Conservation (phyloP, 1,139 yeast genomes). For the Pichia sp. region DNA sequence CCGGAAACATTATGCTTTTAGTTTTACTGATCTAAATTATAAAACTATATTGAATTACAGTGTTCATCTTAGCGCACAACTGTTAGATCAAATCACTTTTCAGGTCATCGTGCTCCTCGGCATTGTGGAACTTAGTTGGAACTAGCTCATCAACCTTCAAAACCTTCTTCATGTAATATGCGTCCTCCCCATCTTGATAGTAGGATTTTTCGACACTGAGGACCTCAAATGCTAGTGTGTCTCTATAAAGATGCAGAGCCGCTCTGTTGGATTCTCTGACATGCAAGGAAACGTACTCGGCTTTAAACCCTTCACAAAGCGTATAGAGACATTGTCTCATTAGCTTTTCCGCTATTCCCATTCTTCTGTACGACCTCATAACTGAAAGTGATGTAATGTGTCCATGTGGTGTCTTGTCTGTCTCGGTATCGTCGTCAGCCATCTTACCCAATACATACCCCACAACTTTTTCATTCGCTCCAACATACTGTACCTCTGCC, state of each 20-base stretch:
- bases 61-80: neutral
- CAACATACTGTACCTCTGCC: constrained; percentile 52
- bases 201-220: constrained; percentile 78
- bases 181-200: constrained; percentile 97
- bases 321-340: constrained; percentile 84
- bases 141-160: constrained; percentile 55
- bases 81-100: constrained; percentile 4
- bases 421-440: constrained; percentile 76
- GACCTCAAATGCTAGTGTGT: constrained; percentile 78
- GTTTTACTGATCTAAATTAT: neutral
- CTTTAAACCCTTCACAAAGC: constrained; percentile 76
- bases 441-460: constrained; percentile 94
- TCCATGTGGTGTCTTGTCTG: constrained; percentile 75
- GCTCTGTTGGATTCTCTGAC: constrained; percentile 94
- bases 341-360: constrained; percentile 91
- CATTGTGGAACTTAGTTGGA: constrained; percentile 52
- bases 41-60: neutral
- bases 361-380: constrained; percentile 89
- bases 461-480: constrained; percentile 71
- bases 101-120: constrained; percentile 34
- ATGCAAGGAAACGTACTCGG: constrained; percentile 83
- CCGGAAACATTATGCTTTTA: neutral
- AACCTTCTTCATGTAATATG: constrained; percentile 86
- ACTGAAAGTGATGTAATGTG: constrained; percentile 93
- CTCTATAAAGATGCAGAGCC: constrained; percentile 86